Evolutionary conservation across 768 basidiomycete species (phyloP), one percentile per base, ranked within the genome.

Genomic region (Pleurotus tuoliensis): DNA sequence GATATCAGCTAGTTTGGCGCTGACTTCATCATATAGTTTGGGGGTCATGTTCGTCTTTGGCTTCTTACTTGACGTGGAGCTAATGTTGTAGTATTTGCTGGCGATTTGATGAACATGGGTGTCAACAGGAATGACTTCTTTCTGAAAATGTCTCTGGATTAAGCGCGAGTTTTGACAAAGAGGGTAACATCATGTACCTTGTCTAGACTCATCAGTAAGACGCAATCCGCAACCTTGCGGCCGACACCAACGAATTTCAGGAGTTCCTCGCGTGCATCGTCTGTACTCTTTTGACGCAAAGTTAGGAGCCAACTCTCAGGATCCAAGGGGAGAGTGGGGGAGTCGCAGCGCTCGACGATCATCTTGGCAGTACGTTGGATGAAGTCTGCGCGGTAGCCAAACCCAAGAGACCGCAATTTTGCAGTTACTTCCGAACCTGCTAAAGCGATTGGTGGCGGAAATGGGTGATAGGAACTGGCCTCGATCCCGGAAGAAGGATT

Each of bases 71-170:
- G 71, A 71, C 27, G 67, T 64, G 0, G 73, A 63, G 5, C 77
- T 82, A 9, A 92, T 64, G 1, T 86, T 87, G 63, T 93, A 92
- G 63, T 90, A 76, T 65, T 89, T 92, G 20, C 79, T 72, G 7
- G 92, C 91, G 53, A 98, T 94, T 66, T 96, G 93, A 60, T 89
- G 77, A 25, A 99, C 90, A 67, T 99, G 97, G 0, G 95, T 97
- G 66, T 99, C 97, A 52, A 99, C 91, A 3, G 97, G 97, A 7
- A 98, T 82, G 13, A 94, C 86, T 61, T 92, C 88, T 63, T 74
- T 79, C 92, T 96, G 62, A 18, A 44, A 44, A 47, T 38, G 30
- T 51, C 57, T 25, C 50, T 38, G 37, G 47, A 48, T 38, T 25
- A 41, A 38, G 18, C 16, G 30, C 30, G 30, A 34, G 11, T 34